phyloP scores from a whole-genome alignment of 306 rosid species.

The Vicia sativa region DNA sequence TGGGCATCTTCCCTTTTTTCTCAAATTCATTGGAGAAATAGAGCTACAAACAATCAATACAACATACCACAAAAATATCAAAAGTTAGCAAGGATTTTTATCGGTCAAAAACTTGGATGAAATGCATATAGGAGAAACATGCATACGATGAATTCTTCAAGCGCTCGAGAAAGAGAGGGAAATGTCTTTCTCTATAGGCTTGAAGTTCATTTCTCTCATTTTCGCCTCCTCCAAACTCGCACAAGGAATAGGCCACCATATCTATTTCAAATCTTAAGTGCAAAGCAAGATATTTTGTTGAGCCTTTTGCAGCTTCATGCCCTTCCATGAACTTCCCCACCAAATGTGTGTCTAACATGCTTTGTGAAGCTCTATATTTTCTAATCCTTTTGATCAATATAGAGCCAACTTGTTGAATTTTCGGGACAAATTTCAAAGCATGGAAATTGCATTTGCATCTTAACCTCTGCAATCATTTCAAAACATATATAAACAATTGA shows the following conservation, averaged over 20 bases:
- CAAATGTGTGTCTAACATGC: slow-evolving; percentile 70
- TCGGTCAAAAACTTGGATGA: slow-evolving; percentile 17
- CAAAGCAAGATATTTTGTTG: slow-evolving; percentile 77
- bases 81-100: neutral
- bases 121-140: slow-evolving; percentile 13
- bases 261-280: slow-evolving; percentile 94
- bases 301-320: slow-evolving; percentile 43
- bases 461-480: slow-evolving; percentile 58
- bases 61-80: slow-evolving; percentile 21
- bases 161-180: slow-evolving; percentile 85
- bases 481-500: slow-evolving; percentile 13
- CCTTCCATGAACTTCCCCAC: slow-evolving; percentile 68
- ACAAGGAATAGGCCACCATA: slow-evolving; percentile 91
- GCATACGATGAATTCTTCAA: slow-evolving; percentile 73
- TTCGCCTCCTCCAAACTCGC: slow-evolving; percentile 92
- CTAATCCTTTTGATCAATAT: slow-evolving; percentile 75
- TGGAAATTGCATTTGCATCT: slow-evolving; percentile 99
- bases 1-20: slow-evolving; percentile 86
- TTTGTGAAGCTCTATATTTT: slow-evolving; percentile 51
- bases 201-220: slow-evolving; percentile 76
- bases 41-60: slow-evolving; percentile 43
- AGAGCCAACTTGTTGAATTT: slow-evolving; percentile 78
- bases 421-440: slow-evolving; percentile 72
- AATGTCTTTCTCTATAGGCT: slow-evolving; percentile 82
- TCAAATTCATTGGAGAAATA: slow-evolving; percentile 59